These are phyloP conservation scores for Epichloe aotearoae DNA, from an alignment of 2,329 filamentous ascomycete species.

Conservation along the genomic window DNA sequence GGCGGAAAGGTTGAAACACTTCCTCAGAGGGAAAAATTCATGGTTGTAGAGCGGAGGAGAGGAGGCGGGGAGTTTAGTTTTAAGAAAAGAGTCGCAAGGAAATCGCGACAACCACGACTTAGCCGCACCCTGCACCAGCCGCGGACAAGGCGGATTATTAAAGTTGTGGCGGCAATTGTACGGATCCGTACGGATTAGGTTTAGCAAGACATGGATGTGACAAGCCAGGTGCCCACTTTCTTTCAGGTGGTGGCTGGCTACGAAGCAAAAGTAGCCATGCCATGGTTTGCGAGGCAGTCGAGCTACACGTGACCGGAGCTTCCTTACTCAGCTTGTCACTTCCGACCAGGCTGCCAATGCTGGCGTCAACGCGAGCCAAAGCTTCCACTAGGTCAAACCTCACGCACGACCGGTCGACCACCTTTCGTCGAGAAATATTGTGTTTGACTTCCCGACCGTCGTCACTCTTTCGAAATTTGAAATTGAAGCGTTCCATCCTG, in stretches of 20 bases:
- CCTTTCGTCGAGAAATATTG: background rate
- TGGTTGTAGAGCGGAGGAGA: background rate
- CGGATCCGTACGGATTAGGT: background rate
- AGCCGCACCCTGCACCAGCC: background rate
- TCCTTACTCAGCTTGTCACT: conserved; percentile 9
- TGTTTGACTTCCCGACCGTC: background rate
- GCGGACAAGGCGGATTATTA: conserved; percentile 16
- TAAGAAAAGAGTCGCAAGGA: background rate
- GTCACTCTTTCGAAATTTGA: background rate
- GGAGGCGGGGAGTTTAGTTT: background rate
- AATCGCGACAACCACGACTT: background rate
- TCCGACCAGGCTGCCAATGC: conserved; percentile 6
- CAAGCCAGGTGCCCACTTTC: background rate
- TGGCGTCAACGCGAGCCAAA: conserved; percentile 6
- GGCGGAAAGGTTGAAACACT: background rate
- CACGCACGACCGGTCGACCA: background rate
- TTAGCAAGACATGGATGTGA: background rate
- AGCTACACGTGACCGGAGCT: conserved; percentile 7
- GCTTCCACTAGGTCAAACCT: background rate
- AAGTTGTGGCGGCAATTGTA: conserved; percentile 15
- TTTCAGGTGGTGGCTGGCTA: background rate
- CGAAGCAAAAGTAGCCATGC: background rate
- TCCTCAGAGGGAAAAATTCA: background rate
- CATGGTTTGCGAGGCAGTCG: background rate
- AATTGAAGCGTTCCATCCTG: background rate